Base-by-base conservation (phyloP, 257 asterid species). In the Rubia yunnanensis region DNA sequence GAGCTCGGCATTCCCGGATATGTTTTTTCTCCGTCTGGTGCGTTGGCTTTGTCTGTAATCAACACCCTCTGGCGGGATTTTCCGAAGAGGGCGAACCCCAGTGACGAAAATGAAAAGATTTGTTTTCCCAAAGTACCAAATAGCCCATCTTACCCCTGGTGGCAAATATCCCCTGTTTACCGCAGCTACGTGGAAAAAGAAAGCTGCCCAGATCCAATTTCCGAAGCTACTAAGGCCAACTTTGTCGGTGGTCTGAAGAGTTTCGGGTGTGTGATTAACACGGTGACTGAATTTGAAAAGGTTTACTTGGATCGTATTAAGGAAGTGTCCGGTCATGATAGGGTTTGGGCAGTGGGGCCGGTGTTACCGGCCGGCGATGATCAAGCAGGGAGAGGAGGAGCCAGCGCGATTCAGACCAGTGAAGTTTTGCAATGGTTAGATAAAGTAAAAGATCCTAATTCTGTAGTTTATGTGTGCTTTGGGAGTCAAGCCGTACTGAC, bases 401-500 rank as follows among this genome's bases (percentile, higher is more conserved):
- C 88, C 28, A 78, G 74, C 63, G 64, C 84, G 6, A 64, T 70
- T 1, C 7, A 31, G n/a, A 57, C 77, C 1, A 20, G 53, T 7
- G 77, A 81, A 10, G 23, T 88, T 6, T 1, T 7, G 7, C 60
- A 84, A 2, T 88, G 96, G 96, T 85, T 90, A 18, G 89, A 86
- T 70, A 39, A 41, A 23, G 78, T 92, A 44, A 68, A 65, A 6
- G 86, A 80, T 10, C 67, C 60, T 17, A 66, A 59, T 49, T 76
- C 81, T 0, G 95, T 88, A 0, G 81, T 86, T 32, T 90, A 81
- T 18, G 86, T 81, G 0, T 90, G 95, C 59, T 90, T 90, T 9
- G 97, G 97, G 18, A 90, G 96, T 72, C 96, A 85, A 64, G 84
- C 90, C 0, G 89, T 84, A 65, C 23, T 90, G 63, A 85, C 81